Conservation (phyloP, 441 rosid species). For the Corymbia citriodora region DNA sequence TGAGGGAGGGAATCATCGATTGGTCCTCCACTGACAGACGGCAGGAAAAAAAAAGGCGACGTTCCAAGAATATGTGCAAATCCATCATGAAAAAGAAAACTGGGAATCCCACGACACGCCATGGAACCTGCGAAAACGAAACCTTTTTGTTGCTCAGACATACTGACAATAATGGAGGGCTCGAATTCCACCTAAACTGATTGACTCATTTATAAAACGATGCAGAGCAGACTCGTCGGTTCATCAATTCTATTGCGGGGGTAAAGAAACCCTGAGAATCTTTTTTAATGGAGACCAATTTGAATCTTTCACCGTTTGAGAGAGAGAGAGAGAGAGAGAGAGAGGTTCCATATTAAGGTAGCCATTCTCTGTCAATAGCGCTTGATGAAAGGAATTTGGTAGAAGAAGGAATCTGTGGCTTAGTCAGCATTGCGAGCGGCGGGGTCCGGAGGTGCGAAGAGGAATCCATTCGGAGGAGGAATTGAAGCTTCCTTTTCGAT, state of each 20-base stretch:
- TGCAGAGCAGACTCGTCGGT: not conserved
- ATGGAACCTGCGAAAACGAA: not conserved
- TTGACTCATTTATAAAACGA: not conserved
- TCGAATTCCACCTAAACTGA: not conserved
- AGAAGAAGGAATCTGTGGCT: conserved; percentile 11
- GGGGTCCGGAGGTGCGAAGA: conserved; percentile 10
- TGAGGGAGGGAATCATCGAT: not conserved
- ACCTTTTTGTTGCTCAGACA: not conserved
- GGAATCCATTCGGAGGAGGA: not conserved
- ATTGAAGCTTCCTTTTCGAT: not conserved
- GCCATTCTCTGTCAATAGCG: not conserved
- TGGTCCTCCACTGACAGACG: not conserved
- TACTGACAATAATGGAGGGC: not conserved
- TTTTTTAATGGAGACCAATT: not conserved
- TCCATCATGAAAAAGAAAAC: not conserved
- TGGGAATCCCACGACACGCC: not conserved
- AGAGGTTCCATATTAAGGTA: not conserved
- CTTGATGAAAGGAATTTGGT: not conserved
- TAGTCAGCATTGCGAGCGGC: conserved; percentile 19
- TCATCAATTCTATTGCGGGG: not conserved
- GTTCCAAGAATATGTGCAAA: not conserved
- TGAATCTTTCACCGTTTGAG: not conserved
- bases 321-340: not conserved
- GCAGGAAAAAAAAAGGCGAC: not conserved
- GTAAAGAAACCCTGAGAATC: not conserved